A percentile compares a stretch with the other conserved stretches of the same genome.
phyloP scores from a whole-genome alignment of 768 basidiomycete species.

The Mycena leptocephala region DNA sequence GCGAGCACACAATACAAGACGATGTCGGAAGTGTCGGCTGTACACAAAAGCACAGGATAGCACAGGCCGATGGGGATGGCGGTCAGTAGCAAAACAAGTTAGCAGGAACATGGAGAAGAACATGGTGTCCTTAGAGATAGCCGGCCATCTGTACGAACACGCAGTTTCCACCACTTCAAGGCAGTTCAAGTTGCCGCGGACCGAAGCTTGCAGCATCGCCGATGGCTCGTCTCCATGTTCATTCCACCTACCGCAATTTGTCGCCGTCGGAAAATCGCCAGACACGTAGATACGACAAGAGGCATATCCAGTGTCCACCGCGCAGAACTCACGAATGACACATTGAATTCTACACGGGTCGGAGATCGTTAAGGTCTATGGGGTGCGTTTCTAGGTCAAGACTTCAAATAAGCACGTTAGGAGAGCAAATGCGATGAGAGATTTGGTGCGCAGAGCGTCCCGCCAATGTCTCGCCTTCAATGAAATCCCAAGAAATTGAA shows the following conservation, averaged over 20 bases:
- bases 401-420: conserved; percentile 69
- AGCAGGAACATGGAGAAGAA: background rate
- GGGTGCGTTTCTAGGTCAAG: background rate
- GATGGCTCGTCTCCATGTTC: conserved; percentile 76
- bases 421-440: conserved; percentile 87
- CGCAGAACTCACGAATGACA: conserved; percentile 88
- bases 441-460: conserved; percentile 73
- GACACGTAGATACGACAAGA: conserved; percentile 85
- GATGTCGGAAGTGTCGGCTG: background rate
- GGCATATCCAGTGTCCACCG: too few relatives aligned
- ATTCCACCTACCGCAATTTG: conserved; percentile 66
- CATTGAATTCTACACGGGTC: conserved; percentile 96
- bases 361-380: conserved; percentile 67
- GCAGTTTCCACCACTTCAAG: conserved; percentile 44
- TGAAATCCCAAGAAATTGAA: too few relatives aligned
- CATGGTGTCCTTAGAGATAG: conserved; percentile 18
- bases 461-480: too few relatives aligned
- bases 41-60: conserved; percentile 11
- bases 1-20: conserved; percentile 3
- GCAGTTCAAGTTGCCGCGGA: conserved; percentile 82
- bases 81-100: background rate
- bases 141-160: conserved; percentile 2
- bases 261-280: conserved; percentile 67
- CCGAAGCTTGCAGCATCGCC: conserved; percentile 91
- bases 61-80: background rate